phyloP scores from a whole-genome alignment of 352 stramenopile genomes.

The Elongisporangium anandrum region DNA sequence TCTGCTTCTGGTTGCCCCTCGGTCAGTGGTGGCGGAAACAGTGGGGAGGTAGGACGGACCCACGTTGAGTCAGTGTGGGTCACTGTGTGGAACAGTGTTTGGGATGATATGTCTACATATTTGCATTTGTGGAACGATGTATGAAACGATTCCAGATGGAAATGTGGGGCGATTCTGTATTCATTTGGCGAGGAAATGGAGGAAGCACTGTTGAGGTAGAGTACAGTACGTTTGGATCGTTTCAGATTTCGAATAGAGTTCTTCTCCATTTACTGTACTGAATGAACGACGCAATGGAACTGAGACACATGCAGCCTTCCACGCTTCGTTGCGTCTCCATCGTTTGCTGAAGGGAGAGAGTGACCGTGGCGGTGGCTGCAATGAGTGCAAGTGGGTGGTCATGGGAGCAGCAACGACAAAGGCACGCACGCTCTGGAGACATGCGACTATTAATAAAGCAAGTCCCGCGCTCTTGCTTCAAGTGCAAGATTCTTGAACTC shows the following conservation, averaged over 20 bases:
- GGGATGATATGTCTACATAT: not conserved
- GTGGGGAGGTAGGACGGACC: not conserved
- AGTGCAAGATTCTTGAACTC: not conserved
- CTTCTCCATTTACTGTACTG: not conserved
- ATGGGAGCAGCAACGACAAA: not conserved
- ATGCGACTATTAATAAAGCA: not conserved
- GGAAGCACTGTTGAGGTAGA: no score
- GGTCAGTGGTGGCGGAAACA: not conserved
- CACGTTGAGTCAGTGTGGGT: not conserved
- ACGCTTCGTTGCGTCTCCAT: not conserved
- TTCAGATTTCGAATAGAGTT: not conserved
- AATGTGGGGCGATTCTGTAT: not conserved
- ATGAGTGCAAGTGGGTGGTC: not conserved
- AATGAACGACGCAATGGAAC: no score
- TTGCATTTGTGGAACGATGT: no score
- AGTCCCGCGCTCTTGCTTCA: not conserved
- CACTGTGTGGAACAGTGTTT: not conserved
- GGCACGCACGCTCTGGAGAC: not conserved
- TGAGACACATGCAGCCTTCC: not conserved
- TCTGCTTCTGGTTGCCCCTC: not conserved
- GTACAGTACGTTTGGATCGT: not conserved
- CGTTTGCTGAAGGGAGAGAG: not conserved
- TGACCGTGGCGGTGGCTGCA: not conserved
- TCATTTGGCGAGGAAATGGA: no score
- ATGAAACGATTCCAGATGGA: not conserved